Evolutionary conservation across 306 rosid genomes (phyloP), one percentile per base, ranked within the genome.

Genomic region (Corylus americana): DNA sequence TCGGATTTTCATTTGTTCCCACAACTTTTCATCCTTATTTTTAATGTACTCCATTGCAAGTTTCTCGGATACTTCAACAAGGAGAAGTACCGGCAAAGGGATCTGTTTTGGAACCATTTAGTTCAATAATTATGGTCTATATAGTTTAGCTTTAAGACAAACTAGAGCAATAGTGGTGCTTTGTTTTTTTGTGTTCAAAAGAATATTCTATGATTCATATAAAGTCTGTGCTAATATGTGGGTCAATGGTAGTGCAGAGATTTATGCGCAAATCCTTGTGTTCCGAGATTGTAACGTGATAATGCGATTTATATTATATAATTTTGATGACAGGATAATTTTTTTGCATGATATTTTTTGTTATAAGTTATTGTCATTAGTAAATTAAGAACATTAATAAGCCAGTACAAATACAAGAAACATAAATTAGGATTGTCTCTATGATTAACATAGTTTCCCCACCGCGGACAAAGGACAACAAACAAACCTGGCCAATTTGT

Each of bases 131-230:
- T 7, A 27, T 64, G 42, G 48, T 64, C 47, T 35, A 35, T 20
- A 58, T 58, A 2, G 11, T 22, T 58, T 63, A 31, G 47, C 70
- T 64, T 64, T 37, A 31, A 64, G 70, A 64, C 70, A 64, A 64
- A 64, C 45, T 14, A 35, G 4, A 16, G 11, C 20, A 64, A 17
- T 22, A 1, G 48, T 37, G 2, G 22, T 6, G 2, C 47, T 7
- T 31, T 31, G 31, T 29, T 7, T 64, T 35, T 31, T 12, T 31
- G 1, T 63, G 14, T 13, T 4, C 4, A 11, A 62, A 27, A 62
- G n/a, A 62, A 62, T 27, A 61, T 62, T 29, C 68, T 27, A 4
- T 25, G 4, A 5, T 11, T 16, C 22, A 11, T 12, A 1, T 18
- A 4, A 31, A 6, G 27, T 66, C 27, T 39, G 16, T 59, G 27